Conservation (phyloP, 1,284 basidiomycete species). For the Ceratobasidium sp. region DNA sequence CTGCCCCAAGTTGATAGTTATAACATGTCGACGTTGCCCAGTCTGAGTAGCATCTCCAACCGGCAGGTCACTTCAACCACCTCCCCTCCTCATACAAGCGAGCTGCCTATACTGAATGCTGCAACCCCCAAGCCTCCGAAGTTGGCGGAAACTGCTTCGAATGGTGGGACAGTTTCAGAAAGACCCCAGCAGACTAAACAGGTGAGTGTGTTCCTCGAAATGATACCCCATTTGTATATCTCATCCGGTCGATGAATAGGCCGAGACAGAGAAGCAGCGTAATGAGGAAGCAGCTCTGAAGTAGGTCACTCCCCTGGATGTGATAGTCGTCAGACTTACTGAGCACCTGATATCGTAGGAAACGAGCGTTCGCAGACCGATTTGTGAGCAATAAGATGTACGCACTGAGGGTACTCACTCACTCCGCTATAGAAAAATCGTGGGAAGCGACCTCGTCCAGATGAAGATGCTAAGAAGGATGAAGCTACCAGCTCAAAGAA, state of each 20-base stretch:
- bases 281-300: slow-evolving; percentile 61
- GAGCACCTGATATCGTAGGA: slow-evolving; percentile 56
- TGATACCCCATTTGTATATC: not conserved
- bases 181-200: slow-evolving; percentile 65
- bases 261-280: slow-evolving; percentile 68
- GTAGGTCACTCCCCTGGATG: slow-evolving; percentile 57
- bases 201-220: slow-evolving; percentile 53
- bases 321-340: slow-evolving; percentile 23
- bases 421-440: slow-evolving; percentile 62
- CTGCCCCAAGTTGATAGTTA: no score
- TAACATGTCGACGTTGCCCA: no score
- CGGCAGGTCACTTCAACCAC: not conserved
- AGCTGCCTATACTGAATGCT: not conserved
- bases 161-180: slow-evolving; percentile 69
- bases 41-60: not conserved
- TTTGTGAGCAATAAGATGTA: slow-evolving; percentile 65
- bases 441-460: slow-evolving; percentile 65
- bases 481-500: slow-evolving; percentile 55
- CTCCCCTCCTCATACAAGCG: not conserved
- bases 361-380: slow-evolving; percentile 67
- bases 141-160: slow-evolving; percentile 66
- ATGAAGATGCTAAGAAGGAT: slow-evolving; percentile 48
- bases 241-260: slow-evolving; percentile 57
- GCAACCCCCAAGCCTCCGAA: slow-evolving; percentile 51
- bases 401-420: not conserved